phyloP scores from a whole-genome alignment of 2,329 filamentous ascomycete species.

The Aspergillus sp. region DNA sequence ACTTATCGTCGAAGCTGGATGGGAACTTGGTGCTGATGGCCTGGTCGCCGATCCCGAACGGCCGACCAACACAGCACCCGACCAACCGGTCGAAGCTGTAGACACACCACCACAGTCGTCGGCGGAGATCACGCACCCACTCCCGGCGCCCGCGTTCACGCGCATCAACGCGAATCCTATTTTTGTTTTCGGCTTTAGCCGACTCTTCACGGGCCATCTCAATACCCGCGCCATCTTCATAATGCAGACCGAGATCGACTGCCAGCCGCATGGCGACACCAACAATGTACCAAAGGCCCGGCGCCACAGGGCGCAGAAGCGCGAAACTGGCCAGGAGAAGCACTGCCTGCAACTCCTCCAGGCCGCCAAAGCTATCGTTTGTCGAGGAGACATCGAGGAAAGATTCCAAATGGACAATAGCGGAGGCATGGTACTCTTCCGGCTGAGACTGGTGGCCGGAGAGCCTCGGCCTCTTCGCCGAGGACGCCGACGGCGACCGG shows the following conservation, averaged over 20 bases:
- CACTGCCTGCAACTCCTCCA: constrained; percentile 92
- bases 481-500: constrained; percentile 17
- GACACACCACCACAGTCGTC: constrained; percentile 92
- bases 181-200: constrained; percentile 12
- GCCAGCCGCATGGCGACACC: constrained; percentile 85
- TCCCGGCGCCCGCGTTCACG: constrained; percentile 60
- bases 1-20: constrained; percentile 75
- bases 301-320: constrained; percentile 78
- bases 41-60: constrained; percentile 91
- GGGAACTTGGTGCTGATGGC: constrained; percentile 94
- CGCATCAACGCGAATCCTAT: constrained; percentile 35
- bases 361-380: constrained; percentile 62
- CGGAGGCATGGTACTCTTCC: constrained; percentile 92
- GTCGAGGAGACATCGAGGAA: constrained; percentile 61
- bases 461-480: constrained; percentile 43
- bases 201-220: constrained; percentile 18
- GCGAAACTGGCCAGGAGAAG: constrained; percentile 85
- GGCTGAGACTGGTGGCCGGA: constrained; percentile 62
- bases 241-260: constrained; percentile 84
- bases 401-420: constrained; percentile 81
- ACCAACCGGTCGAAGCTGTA: constrained; percentile 94
- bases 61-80: constrained; percentile 83
- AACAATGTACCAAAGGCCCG: constrained; percentile 94
- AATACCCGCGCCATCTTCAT: constrained; percentile 71
- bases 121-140: constrained; percentile 75